A percentile compares a stretch with the other conserved stretches of the same genome.
Evolutionary conservation across 2,329 filamentous ascomycete species (phyloP).

Genomic region (Aureobasidium zeae): DNA sequence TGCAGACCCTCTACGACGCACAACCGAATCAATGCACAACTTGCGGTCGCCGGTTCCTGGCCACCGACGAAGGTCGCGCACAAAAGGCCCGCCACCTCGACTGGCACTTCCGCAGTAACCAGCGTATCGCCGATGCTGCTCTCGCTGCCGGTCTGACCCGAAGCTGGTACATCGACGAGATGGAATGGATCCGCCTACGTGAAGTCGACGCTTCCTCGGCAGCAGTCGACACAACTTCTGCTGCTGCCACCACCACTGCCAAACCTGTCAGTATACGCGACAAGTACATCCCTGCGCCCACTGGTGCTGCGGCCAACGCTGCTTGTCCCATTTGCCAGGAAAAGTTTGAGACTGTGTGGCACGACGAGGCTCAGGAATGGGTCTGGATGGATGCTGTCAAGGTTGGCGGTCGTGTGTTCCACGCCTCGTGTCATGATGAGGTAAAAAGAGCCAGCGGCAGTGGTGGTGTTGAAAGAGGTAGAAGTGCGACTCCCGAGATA

Average conservation of each 20-base stretch:
- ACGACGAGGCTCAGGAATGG: constrained; percentile 89
- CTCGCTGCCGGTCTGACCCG: constrained; percentile 73
- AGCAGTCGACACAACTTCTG: constrained; percentile 32
- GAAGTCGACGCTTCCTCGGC: constrained; percentile 59
- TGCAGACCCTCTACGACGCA: constrained; percentile 67
- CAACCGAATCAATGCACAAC: constrained; percentile 82
- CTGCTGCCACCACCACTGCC: not conserved
- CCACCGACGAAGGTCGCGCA: constrained; percentile 66
- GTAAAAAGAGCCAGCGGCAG: constrained; percentile 26
- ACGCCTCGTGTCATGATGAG: constrained; percentile 78
- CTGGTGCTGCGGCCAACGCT: constrained; percentile 56
- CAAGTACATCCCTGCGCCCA: constrained; percentile 71
- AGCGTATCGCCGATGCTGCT: constrained; percentile 74
- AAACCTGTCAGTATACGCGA: constrained; percentile 49
- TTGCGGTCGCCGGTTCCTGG: constrained; percentile 78
- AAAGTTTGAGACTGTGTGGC: constrained; percentile 84
- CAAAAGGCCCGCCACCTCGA: constrained; percentile 91
- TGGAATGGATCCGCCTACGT: constrained; percentile 81
- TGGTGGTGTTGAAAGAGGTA: constrained; percentile 20
- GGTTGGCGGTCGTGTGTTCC: constrained; percentile 71
- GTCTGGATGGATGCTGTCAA: constrained; percentile 87
- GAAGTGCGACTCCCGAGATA: constrained; percentile 29
- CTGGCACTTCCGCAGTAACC: constrained; percentile 95
- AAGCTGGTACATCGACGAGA: constrained; percentile 89
- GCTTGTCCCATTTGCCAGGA: constrained; percentile 93